Conservation (phyloP, 345 rosid genomes). For the Brassica cretica region DNA sequence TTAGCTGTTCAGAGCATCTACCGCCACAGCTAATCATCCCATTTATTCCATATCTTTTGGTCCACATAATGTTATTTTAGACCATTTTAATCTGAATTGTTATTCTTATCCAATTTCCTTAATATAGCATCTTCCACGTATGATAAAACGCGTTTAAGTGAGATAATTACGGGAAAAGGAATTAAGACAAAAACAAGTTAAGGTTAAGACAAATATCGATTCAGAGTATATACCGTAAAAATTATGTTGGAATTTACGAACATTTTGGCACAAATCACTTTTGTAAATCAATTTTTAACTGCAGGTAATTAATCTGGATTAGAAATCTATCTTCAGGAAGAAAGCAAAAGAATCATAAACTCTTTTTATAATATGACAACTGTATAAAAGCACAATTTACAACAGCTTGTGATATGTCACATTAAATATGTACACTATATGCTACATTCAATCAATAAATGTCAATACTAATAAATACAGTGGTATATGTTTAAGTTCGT, state of each 20-base stretch:
- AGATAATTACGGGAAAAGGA: constrained; percentile 27
- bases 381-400: neutral
- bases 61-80: constrained; percentile 31
- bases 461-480: neutral
- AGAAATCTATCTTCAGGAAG: neutral
- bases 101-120: constrained; percentile 32
- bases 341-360: neutral
- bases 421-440: neutral
- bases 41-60: constrained; percentile 39
- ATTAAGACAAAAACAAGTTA: neutral
- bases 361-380: neutral
- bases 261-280: constrained; percentile 13
- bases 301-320: neutral
- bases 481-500: neutral
- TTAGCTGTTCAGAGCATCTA: too few relatives aligned
- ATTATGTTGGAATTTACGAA: constrained; percentile 9
- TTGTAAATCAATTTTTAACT: neutral
- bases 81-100: constrained; percentile 11
- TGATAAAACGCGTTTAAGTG: constrained; percentile 32
- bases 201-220: constrained; percentile 15
- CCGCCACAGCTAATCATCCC: too few relatives aligned
- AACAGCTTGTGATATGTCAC: neutral
- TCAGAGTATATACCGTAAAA: neutral
- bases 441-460: constrained; percentile 10
- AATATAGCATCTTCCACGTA: constrained; percentile 16